phyloP scores from a whole-genome alignment of 164 flowering plant species.

The Vitis vinifera region DNA sequence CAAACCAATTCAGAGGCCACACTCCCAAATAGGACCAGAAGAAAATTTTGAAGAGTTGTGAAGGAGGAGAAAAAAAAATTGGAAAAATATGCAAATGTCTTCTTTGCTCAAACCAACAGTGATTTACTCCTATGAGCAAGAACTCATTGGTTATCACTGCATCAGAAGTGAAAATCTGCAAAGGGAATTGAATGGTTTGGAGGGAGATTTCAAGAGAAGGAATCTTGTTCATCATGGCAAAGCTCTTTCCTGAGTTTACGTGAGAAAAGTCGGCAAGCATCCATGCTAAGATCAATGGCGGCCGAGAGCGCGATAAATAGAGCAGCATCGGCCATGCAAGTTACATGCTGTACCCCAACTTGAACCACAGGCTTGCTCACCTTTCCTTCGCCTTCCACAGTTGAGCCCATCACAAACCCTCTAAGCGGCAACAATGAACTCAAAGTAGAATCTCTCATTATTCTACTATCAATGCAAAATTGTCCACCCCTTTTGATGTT shows the following conservation, averaged over 20 bases:
- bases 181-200: background rate
- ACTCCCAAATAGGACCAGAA: background rate
- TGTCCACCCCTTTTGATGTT: constrained; percentile 67
- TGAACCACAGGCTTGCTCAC: constrained; percentile 76
- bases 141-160: constrained; percentile 36
- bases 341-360: constrained; percentile 76
- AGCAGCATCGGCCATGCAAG: constrained; percentile 91
- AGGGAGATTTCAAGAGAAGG: constrained; percentile 14
- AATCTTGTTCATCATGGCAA: constrained; percentile 57
- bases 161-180: background rate
- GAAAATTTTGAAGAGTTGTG: background rate
- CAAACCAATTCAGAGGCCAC: constrained; percentile 7
- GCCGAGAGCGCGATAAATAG: constrained; percentile 86
- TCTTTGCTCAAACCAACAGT: constrained; percentile 37
- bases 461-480: constrained; percentile 60
- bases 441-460: constrained; percentile 22
- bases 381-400: constrained; percentile 85
- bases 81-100: background rate
- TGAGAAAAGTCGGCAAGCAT: constrained; percentile 81
- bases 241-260: constrained; percentile 84
- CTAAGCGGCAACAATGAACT: constrained; percentile 31
- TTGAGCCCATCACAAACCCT: constrained; percentile 88
- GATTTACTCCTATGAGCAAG: constrained; percentile 4
- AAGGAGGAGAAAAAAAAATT: background rate
- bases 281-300: constrained; percentile 94